phyloP scores from a whole-genome alignment of 2,329 filamentous ascomycete genomes.

The Trichoderma sp. region DNA sequence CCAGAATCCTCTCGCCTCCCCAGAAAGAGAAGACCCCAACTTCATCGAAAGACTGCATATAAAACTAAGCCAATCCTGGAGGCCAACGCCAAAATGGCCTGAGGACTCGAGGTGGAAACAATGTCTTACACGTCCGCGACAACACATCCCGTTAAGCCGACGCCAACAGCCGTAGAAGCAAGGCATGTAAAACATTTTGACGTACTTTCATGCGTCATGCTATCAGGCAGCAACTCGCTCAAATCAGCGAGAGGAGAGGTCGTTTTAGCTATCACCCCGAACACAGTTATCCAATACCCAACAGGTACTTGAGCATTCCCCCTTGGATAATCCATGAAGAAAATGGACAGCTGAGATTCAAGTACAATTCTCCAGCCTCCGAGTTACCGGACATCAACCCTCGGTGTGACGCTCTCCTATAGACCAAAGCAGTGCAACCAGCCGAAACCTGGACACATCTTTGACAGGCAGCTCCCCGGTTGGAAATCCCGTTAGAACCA shows the following conservation, averaged over 20 bases:
- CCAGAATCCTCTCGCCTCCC: background rate
- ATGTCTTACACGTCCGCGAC: slow-evolving; percentile 9
- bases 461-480: slow-evolving; percentile 9
- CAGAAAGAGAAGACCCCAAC: background rate
- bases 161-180: background rate
- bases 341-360: too few species aligned
- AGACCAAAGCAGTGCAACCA: background rate
- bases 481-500: background rate
- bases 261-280: background rate
- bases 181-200: background rate
- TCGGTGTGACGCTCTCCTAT: background rate
- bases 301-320: background rate
- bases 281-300: background rate
- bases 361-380: background rate
- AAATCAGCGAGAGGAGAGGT: background rate
- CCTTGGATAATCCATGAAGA: background rate
- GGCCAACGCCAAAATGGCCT: background rate
- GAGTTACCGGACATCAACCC: background rate
- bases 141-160: background rate
- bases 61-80: background rate
- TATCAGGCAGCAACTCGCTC: background rate
- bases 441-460: background rate
- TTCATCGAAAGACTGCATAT: background rate
- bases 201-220: background rate
- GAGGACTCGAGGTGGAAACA: background rate